These are phyloP conservation scores for Penicillium janthinellum DNA, from an alignment of 2,329 filamentous ascomycete genomes.

Conservation along the genomic window DNA sequence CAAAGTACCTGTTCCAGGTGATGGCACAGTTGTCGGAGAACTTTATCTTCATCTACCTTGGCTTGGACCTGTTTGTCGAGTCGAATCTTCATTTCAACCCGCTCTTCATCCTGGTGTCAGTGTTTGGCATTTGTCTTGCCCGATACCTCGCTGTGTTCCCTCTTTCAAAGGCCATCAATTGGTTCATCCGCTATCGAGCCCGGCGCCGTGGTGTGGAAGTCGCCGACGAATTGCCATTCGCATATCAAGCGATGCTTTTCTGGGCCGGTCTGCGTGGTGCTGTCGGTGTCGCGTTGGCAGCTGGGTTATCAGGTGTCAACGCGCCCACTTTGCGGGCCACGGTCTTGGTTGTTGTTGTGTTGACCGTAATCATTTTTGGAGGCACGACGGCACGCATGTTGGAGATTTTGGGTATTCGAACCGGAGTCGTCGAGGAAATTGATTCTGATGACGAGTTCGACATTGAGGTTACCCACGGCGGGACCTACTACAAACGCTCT, in stretches of 20 bases:
- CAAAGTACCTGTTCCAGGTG: constrained; percentile 95
- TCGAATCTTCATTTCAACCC: constrained; percentile 86
- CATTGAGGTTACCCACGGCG: constrained; percentile 74
- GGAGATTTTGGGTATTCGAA: constrained; percentile 94
- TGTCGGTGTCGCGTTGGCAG: constrained; percentile 91
- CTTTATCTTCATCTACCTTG: constrained; percentile 99
- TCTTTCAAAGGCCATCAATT: constrained; percentile 85
- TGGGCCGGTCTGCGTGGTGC: constrained; percentile 96
- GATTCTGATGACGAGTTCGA: constrained; percentile 99
- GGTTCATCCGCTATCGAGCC: constrained; percentile 85
- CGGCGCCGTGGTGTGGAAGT: constrained; percentile 73
- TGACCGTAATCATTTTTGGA: constrained; percentile 98
- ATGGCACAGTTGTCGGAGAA: constrained; percentile 95
- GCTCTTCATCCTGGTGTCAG: constrained; percentile 89
- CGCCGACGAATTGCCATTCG: constrained; percentile 86
- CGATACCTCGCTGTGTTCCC: constrained; percentile 95
- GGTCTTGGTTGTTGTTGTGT: constrained; percentile 93
- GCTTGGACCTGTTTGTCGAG: constrained; percentile 91
- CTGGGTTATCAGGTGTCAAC: constrained; percentile 80
- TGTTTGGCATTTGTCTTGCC: constrained; percentile 87
- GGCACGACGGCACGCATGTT: constrained; percentile 97
- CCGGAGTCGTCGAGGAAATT: constrained; percentile 93
- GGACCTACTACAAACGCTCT: constrained; percentile 78
- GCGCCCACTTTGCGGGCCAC: constrained; percentile 84
- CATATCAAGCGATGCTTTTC: constrained; percentile 99